Conservation (phyloP, 192 early-diverging fungal species). For the Gryganskiella cystojenkinii region DNA sequence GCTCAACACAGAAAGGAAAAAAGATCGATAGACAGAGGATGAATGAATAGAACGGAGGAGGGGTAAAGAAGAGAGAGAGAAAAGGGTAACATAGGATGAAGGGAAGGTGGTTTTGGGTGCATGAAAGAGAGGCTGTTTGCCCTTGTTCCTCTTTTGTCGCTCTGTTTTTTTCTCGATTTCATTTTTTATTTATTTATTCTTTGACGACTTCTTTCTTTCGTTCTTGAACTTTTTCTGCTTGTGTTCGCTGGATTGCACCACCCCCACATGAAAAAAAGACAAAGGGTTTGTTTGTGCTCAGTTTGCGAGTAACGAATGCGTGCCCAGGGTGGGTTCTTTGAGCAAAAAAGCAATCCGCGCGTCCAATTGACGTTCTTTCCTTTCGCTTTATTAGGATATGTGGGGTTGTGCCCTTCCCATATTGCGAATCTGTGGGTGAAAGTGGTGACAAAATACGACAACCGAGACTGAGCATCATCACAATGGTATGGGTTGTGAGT, state of each 20-base stretch:
- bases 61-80: background rate
- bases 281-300: background rate
- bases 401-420: no score
- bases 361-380: no score
- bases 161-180: background rate
- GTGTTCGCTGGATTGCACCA: no score
- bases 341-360: no score
- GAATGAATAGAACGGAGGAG: background rate
- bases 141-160: background rate
- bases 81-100: background rate
- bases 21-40: background rate
- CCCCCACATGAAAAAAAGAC: background rate
- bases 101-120: conserved; percentile 1
- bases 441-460: no score
- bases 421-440: no score
- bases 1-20: background rate
- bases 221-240: no score
- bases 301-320: no score
- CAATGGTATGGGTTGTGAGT: no score
- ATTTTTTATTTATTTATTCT: background rate
- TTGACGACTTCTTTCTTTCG: background rate
- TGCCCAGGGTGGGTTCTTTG: no score
- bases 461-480: no score
- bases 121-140: background rate
- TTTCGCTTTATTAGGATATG: no score